Conservation (phyloP, 768 basidiomycete genomes). For the Boletus rubroflammeus region DNA sequence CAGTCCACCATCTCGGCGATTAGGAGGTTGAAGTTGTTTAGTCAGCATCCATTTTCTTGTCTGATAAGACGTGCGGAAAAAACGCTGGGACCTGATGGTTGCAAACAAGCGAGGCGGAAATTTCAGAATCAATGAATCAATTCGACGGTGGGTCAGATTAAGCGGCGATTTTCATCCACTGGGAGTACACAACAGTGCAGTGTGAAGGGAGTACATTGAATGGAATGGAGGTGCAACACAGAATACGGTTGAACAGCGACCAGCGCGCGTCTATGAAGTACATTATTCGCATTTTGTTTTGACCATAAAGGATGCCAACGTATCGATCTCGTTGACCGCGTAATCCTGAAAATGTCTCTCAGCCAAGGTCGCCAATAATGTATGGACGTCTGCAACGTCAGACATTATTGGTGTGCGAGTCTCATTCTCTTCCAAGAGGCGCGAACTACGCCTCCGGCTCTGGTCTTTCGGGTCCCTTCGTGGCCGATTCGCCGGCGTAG, state of each 20-base stretch:
- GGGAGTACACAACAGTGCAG: not conserved
- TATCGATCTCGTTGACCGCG: slow-evolving; percentile 68
- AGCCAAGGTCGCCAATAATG: slow-evolving; percentile 62
- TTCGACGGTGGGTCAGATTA: not conserved
- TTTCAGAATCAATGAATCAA: not conserved
- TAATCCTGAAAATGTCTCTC: slow-evolving; percentile 71
- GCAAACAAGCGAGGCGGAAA: not conserved
- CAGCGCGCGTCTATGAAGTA: slow-evolving; percentile 16
- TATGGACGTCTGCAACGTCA: slow-evolving; percentile 66
- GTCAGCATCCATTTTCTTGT: slow-evolving; percentile 13
- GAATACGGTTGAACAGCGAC: slow-evolving; percentile 14
- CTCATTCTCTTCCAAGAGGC: slow-evolving; percentile 62
- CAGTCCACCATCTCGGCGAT: not conserved
- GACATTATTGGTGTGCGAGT: slow-evolving; percentile 62
- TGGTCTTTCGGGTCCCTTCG: slow-evolving; percentile 63
- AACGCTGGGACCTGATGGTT: not conserved
- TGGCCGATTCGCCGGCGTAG: slow-evolving; percentile 67
- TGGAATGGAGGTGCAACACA: slow-evolving; percentile 3
- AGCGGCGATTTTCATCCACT: slow-evolving; percentile 5
- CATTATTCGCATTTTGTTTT: slow-evolving; percentile 52
- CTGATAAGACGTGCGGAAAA: slow-evolving; percentile 26
- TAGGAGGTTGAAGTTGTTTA: slow-evolving; percentile 11
- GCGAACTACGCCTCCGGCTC: slow-evolving; percentile 64
- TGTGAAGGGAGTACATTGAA: slow-evolving; percentile 18
- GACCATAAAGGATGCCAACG: slow-evolving; percentile 79